These are phyloP conservation scores for Fusarium proliferatum DNA, from an alignment of 2,329 filamentous ascomycete species.

Conservation along the genomic window DNA sequence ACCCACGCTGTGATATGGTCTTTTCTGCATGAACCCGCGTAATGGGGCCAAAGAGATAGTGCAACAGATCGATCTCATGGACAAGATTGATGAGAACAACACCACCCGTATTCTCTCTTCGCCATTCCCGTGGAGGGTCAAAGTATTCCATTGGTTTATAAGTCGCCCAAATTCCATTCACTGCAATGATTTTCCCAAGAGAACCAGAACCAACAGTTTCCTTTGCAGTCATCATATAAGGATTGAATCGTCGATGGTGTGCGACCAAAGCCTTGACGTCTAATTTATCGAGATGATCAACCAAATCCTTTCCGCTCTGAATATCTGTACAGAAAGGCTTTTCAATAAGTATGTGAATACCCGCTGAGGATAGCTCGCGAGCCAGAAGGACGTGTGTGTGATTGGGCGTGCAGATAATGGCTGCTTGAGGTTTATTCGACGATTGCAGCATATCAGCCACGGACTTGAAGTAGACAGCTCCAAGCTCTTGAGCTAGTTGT, in stretches of 20 bases:
- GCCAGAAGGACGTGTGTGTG: slow-evolving; percentile 65
- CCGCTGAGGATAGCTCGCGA: slow-evolving; percentile 58
- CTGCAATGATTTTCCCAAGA: slow-evolving; percentile 61
- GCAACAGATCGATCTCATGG: slow-evolving; percentile 70
- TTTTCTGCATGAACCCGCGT: slow-evolving; percentile 62
- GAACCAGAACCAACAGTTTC: slow-evolving; percentile 52
- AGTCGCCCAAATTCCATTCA: slow-evolving; percentile 66
- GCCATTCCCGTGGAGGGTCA: slow-evolving; percentile 59
- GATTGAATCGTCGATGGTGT: slow-evolving; percentile 70
- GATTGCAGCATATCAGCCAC: slow-evolving; percentile 57
- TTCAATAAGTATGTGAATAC: slow-evolving; percentile 66
- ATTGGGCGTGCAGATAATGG: slow-evolving; percentile 70
- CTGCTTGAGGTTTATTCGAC: slow-evolving; percentile 58
- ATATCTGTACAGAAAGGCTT: slow-evolving; percentile 64
- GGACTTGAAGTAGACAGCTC: slow-evolving; percentile 42
- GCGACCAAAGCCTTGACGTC: slow-evolving; percentile 63
- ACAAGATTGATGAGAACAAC: slow-evolving; percentile 68
- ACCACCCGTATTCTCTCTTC: slow-evolving; percentile 56
- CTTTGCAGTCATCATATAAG: slow-evolving; percentile 63
- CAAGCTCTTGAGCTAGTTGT: slow-evolving; percentile 37
- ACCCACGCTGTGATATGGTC: slow-evolving; percentile 55
- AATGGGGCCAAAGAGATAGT: slow-evolving; percentile 66
- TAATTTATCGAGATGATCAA: slow-evolving; percentile 42
- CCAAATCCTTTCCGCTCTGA: slow-evolving; percentile 48
- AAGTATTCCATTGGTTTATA: slow-evolving; percentile 65